Percentiles rank a stretch among this genome's conserved stretches.
Conservation (phyloP, 495 filamentous ascomycete species). For the Aspergillus hancockii region DNA sequence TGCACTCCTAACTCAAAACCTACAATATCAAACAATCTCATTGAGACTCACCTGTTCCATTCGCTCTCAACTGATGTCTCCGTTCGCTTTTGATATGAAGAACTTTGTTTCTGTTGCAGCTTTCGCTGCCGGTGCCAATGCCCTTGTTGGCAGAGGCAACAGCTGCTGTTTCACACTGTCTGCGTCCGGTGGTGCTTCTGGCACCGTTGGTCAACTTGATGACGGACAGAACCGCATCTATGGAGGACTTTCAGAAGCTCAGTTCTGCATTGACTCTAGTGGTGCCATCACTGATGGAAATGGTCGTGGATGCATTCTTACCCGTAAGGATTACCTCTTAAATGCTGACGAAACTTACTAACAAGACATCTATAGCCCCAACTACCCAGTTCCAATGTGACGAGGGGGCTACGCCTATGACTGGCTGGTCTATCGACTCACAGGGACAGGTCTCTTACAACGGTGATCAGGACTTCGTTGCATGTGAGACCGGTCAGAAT, state of each 20-base stretch:
- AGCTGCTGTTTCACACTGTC: constrained; percentile 55
- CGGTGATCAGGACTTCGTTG: constrained; percentile 50
- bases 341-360: constrained; percentile 5
- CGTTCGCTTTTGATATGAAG: constrained; percentile 33
- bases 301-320: constrained; percentile 60
- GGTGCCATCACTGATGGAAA: constrained; percentile 53
- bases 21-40: constrained; percentile 11
- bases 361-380: constrained; percentile 37
- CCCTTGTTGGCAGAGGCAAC: constrained; percentile 38
- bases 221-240: constrained; percentile 59
- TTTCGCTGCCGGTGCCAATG: constrained; percentile 42
- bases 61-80: constrained; percentile 12
- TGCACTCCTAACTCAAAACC: constrained; percentile 70
- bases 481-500: constrained; percentile 53
- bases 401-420: constrained; percentile 41
- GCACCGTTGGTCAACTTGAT: constrained; percentile 51
- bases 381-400: constrained; percentile 70
- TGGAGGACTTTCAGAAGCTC: constrained; percentile 37
- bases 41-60: constrained; percentile 11
- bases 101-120: constrained; percentile 36
- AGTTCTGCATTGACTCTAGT: constrained; percentile 48
- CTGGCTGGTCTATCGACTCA: constrained; percentile 51
- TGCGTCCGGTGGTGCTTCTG: constrained; percentile 46
- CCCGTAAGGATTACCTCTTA: constrained; percentile 37
- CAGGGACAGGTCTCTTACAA: constrained; percentile 47